Percentiles rank a stretch among this genome's conserved stretches.
Conservation (phyloP, 768 basidiomycete species). For the Hydnomerulius pinastri region DNA sequence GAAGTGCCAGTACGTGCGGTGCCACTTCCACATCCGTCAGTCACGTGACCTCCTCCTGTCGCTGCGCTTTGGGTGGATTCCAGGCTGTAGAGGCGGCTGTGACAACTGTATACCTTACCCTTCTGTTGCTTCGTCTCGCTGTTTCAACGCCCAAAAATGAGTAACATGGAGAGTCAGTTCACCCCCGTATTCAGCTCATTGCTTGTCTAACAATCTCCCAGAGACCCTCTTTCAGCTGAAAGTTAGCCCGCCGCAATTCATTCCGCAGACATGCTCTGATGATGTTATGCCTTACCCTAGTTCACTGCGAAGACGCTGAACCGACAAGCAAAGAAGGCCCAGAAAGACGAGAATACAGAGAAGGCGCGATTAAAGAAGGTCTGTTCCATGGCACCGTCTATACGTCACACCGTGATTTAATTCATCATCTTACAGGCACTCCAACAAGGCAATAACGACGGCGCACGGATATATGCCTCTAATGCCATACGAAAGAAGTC, state of each 20-base stretch:
- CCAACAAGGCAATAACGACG: constrained; percentile 94
- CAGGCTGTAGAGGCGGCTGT: too few species aligned
- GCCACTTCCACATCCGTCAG: too few species aligned
- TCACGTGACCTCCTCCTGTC: neutral
- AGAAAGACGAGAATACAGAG: constrained; percentile 91
- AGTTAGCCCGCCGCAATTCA: constrained; percentile 44
- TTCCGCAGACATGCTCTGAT: constrained; percentile 14
- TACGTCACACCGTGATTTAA: neutral
- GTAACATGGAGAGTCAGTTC: constrained; percentile 85
- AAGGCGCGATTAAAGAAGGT: constrained; percentile 94
- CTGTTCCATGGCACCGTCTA: constrained; percentile 7
- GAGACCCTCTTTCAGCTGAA: constrained; percentile 99
- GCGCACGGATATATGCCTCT: constrained; percentile 96
- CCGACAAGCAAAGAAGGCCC: constrained; percentile 95
- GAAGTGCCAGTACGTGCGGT: too few species aligned
- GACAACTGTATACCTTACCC: too few species aligned
- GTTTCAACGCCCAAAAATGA: too few species aligned
- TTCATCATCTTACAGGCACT: constrained; percentile 63
- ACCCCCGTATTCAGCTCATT: neutral
- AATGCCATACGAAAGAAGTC: constrained; percentile 99
- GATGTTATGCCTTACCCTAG: constrained; percentile 41
- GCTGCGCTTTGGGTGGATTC: too few species aligned
- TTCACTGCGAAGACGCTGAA: constrained; percentile 97
- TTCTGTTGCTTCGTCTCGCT: too few species aligned
- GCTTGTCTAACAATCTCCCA: constrained; percentile 35